Percentiles rank a stretch among this genome's conserved stretches.
These are phyloP conservation scores for Rhytidhysteron rufulum DNA, from an alignment of 2,329 filamentous ascomycete species.

Conservation along the genomic window DNA sequence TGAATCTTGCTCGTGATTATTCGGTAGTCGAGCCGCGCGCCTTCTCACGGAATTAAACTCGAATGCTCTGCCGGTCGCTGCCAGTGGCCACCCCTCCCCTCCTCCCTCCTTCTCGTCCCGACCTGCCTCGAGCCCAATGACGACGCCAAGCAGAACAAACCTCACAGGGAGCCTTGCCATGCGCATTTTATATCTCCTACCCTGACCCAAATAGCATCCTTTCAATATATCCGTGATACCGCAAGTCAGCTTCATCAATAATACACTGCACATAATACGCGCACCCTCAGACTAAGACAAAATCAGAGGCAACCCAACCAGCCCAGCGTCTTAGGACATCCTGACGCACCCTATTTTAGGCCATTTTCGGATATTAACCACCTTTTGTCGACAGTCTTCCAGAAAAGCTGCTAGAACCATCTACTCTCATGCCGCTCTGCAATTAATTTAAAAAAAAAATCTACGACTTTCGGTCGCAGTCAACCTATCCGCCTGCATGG, in stretches of 20 bases:
- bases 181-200: not conserved
- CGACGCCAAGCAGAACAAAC: slow-evolving; percentile 1
- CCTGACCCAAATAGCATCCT: not conserved
- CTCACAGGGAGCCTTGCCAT: not conserved
- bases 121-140: too few species aligned
- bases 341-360: not conserved
- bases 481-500: slow-evolving; percentile 1
- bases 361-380: not conserved
- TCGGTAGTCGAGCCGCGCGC: slow-evolving; percentile 2
- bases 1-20: not conserved
- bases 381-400: slow-evolving; percentile 1
- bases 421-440: not conserved
- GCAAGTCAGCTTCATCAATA: not conserved
- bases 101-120: too few species aligned
- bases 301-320: too few species aligned
- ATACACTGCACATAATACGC: not conserved
- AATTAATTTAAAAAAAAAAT: slow-evolving; percentile 1
- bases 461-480: not conserved
- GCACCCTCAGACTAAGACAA: too few species aligned
- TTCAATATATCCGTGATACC: not conserved
- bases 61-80: not conserved
- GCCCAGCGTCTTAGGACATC: too few species aligned
- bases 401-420: slow-evolving; percentile 1
- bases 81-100: not conserved
- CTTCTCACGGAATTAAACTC: not conserved